Evolutionary conservation across 2,329 filamentous ascomycete species (phyloP).

Genomic region (Curvularia lunata): DNA sequence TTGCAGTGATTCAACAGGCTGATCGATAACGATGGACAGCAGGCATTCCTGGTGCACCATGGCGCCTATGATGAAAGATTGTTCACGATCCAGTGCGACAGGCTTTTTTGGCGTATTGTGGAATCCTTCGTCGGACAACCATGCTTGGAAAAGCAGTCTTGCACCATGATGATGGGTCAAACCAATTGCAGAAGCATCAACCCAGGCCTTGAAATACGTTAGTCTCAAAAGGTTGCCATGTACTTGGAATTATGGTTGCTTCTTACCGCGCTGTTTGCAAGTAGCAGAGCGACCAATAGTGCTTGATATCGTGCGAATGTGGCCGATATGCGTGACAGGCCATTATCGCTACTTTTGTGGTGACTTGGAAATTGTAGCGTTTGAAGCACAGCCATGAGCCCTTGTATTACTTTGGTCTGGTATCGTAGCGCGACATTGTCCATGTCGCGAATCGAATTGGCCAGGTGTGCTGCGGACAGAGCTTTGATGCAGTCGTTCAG

Average conservation of each 20-base stretch:
- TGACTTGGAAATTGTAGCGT: neutral
- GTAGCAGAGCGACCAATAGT: neutral
- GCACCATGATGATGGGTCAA: neutral
- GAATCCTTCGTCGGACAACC: neutral
- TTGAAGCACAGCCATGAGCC: neutral
- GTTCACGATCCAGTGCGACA: neutral
- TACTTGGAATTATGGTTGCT: neutral
- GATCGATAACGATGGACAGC: neutral
- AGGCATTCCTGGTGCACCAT: neutral
- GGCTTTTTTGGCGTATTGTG: neutral
- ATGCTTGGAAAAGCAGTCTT: slow-evolving; percentile 1
- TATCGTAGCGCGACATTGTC: neutral
- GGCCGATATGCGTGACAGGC: neutral
- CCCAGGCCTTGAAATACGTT: neutral
- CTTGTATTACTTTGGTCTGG: neutral
- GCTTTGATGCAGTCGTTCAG: neutral
- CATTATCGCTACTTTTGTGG: neutral
- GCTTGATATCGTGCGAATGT: slow-evolving; percentile 1
- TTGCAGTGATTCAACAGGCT: slow-evolving; percentile 1
- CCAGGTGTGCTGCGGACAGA: neutral
- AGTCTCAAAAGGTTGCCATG: neutral
- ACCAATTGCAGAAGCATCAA: slow-evolving; percentile 3
- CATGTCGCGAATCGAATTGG: neutral
- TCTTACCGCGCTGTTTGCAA: slow-evolving; percentile 1
- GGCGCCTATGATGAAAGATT: neutral